Evolutionary conservation across 257 asterid species (phyloP).

Genomic region (Rauvolfia tetraphylla): DNA sequence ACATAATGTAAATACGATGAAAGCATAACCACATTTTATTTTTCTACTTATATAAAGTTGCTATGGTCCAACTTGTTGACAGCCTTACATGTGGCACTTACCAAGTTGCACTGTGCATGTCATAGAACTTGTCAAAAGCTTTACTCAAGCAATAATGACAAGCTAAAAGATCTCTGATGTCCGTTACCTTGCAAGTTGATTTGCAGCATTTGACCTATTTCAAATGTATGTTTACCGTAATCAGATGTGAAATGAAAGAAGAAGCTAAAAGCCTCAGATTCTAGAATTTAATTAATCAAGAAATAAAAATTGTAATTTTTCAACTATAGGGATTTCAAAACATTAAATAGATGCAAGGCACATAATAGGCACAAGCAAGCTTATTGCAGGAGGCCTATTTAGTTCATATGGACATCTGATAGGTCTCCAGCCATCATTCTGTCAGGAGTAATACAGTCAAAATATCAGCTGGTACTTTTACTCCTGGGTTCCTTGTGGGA

Average conservation of each 20-base stretch:
- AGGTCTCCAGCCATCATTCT: neutral
- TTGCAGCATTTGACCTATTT: slow-evolving; percentile 84
- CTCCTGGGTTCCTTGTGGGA: neutral
- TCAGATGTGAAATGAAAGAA: slow-evolving; percentile 1
- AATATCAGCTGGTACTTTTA: neutral
- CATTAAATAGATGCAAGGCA: neutral
- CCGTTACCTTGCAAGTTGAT: slow-evolving; percentile 69
- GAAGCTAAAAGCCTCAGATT: neutral
- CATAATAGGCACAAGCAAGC: neutral
- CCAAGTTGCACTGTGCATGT: slow-evolving; percentile 83
- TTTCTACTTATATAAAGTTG: neutral
- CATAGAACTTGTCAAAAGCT: slow-evolving; percentile 86
- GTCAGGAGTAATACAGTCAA: neutral
- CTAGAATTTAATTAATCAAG: neutral
- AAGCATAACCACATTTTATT: neutral
- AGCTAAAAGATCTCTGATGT: slow-evolving; percentile 64
- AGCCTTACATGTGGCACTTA: slow-evolving; percentile 23
- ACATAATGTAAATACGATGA: neutral
- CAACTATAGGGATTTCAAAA: neutral
- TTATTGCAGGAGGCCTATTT: neutral
- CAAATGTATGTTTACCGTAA: slow-evolving; percentile 4
- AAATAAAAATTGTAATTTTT: neutral
- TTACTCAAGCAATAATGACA: slow-evolving; percentile 73
- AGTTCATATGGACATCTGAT: neutral
- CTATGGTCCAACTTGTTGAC: neutral